Percentiles rank a stretch among this genome's conserved stretches.
These are phyloP conservation scores for Fusarium humuli DNA, from an alignment of 2,329 filamentous ascomycete genomes.

Conservation along the genomic window DNA sequence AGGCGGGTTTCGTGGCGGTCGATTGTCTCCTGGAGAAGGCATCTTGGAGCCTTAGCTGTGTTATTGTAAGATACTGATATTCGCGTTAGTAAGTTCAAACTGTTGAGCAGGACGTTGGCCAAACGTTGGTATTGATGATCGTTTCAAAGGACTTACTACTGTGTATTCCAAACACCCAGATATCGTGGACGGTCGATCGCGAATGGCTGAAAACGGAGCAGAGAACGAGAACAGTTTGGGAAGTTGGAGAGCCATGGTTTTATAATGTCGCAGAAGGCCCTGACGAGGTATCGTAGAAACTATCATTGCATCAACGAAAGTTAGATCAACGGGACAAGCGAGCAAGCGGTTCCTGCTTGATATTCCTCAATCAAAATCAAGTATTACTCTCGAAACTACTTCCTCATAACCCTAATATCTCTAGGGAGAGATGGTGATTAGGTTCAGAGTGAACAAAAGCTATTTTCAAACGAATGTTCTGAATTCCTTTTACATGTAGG, in stretches of 20 bases:
- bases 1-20: background rate
- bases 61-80: background rate
- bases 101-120: background rate
- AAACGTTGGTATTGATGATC: background rate
- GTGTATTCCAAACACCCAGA: accelerated
- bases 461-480: background rate
- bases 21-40: background rate
- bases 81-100: background rate
- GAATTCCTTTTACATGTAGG: background rate
- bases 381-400: background rate
- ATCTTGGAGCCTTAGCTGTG: background rate
- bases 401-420: background rate
- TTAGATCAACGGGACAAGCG: background rate
- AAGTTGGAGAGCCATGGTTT: background rate
- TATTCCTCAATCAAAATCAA: background rate
- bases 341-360: background rate
- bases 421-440: background rate
- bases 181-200: background rate
- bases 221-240: background rate
- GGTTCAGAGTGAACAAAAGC: background rate
- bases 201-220: background rate
- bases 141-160: background rate
- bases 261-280: background rate
- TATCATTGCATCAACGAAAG: background rate
- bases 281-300: background rate